Conservation (phyloP, 345 rosid species). For the Salix brachista region DNA sequence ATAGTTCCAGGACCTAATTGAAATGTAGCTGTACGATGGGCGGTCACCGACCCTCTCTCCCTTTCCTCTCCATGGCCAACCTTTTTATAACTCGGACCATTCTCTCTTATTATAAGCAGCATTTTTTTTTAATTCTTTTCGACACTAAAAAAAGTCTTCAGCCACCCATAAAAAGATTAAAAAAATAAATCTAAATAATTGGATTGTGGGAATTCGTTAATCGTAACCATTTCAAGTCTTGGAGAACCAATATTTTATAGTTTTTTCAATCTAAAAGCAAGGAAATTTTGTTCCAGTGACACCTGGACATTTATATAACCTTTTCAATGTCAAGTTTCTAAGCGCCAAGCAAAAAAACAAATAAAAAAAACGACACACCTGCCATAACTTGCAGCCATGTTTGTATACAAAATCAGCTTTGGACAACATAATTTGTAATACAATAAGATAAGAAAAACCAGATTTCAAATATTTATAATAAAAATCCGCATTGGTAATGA, state of each 20-base stretch:
- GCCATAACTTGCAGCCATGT: no score
- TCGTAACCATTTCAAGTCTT: background rate
- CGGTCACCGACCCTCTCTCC: slow-evolving; percentile 1
- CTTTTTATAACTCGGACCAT: background rate
- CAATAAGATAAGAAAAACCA: background rate
- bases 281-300: no score
- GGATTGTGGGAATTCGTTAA: background rate
- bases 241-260: background rate
- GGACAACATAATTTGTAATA: background rate
- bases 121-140: background rate
- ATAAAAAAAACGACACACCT: no score
- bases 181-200: background rate
- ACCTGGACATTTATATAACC: no score
- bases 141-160: no score
- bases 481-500: background rate
- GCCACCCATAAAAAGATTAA: background rate
- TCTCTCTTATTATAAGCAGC: background rate
- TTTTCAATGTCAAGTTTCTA: no score
- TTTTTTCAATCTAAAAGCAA: no score
- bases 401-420: background rate
- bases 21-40: background rate
- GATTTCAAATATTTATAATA: background rate
- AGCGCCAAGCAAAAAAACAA: no score
- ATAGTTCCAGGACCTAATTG: background rate
- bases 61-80: background rate